These are phyloP conservation scores for Eucalyptus tenuipes DNA, from an alignment of 345 rosid genomes.

Conservation along the genomic window DNA sequence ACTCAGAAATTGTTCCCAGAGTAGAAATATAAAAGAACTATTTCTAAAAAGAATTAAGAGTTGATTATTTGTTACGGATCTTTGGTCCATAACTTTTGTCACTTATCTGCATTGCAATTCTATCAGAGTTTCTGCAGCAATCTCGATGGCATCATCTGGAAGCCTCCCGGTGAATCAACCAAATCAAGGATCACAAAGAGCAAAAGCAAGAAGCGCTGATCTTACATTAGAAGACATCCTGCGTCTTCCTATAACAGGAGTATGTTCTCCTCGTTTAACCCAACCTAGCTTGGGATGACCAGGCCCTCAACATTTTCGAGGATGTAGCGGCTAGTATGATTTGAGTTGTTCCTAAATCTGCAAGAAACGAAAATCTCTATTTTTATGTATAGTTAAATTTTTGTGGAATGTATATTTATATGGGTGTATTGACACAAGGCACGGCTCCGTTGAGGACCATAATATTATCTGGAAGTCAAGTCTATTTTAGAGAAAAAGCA, in stretches of 20 bases:
- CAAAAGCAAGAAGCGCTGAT: slow-evolving; percentile 56
- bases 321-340: neutral
- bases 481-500: neutral
- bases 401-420: neutral
- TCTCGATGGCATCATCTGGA: slow-evolving; percentile 89
- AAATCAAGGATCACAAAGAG: slow-evolving; percentile 44
- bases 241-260: too few species aligned
- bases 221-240: neutral
- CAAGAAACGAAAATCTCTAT: neutral
- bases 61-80: too few species aligned
- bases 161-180: slow-evolving; percentile 47
- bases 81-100: neutral
- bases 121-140: slow-evolving; percentile 76
- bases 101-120: slow-evolving; percentile 36
- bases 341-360: neutral
- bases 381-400: neutral
- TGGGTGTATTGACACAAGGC: neutral
- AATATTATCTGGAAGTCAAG: neutral
- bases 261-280: neutral
- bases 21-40: too few species aligned
- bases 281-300: neutral
- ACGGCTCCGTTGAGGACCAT: neutral
- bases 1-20: too few species aligned
- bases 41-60: too few species aligned
- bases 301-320: neutral